phyloP scores from a whole-genome alignment of 345 rosid species.

The Eucalyptus marginata region DNA sequence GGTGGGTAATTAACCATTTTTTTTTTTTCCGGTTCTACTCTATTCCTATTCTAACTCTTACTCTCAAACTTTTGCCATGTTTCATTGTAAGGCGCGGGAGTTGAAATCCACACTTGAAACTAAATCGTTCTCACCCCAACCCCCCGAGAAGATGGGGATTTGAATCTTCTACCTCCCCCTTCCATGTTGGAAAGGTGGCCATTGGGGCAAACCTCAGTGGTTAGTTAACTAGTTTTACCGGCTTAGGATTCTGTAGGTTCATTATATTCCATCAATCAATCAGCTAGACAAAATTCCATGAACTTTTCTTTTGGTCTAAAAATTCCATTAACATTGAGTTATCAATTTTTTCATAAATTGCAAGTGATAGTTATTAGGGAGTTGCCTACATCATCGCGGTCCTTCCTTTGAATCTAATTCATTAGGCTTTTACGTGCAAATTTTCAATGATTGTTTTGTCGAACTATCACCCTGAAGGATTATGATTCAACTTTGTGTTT shows the following conservation, averaged over 20 bases:
- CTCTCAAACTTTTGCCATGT: too few species aligned
- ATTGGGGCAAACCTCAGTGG: too few species aligned
- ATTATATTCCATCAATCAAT: background rate
- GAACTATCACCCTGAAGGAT: background rate
- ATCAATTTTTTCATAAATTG: background rate
- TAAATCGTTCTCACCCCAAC: too few species aligned
- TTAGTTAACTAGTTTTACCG: background rate
- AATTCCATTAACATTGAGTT: background rate
- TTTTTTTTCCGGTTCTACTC: too few species aligned
- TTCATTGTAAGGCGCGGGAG: too few species aligned
- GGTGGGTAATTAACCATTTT: background rate
- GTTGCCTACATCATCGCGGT: background rate
- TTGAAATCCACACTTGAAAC: too few species aligned
- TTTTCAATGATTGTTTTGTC: background rate
- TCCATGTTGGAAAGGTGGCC: too few species aligned
- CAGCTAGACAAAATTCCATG: background rate
- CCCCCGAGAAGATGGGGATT: too few species aligned
- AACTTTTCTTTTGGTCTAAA: background rate
- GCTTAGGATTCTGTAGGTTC: background rate
- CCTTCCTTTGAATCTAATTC: background rate
- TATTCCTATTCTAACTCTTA: too few species aligned
- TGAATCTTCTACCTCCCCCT: too few species aligned
- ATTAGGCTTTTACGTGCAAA: background rate
- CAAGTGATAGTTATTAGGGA: background rate
- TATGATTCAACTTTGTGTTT: background rate